These are phyloP conservation scores for Rubus parviflorus DNA, from an alignment of 306 rosid genomes.

Conservation along the genomic window DNA sequence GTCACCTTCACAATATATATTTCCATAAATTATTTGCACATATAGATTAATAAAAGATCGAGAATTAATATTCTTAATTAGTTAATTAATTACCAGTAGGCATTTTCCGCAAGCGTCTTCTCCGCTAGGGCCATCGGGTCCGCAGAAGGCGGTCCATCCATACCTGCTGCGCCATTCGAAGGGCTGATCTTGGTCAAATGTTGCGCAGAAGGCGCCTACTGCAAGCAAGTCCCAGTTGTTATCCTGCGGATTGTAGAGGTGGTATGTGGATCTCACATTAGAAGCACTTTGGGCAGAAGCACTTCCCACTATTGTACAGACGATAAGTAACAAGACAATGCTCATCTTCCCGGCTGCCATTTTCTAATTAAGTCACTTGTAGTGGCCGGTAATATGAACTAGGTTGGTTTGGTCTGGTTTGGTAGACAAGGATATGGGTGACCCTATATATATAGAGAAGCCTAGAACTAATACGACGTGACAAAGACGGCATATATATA, in stretches of 20 bases:
- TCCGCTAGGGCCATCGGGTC: conserved; percentile 53
- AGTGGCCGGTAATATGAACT: no score
- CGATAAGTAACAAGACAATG: neutral
- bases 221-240: conserved; percentile 53
- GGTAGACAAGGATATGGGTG: neutral
- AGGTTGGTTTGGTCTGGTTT: neutral
- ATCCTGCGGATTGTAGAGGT: conserved; percentile 41
- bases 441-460: neutral
- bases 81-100: conserved; percentile 31
- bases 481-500: neutral
- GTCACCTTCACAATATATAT: conserved; percentile 45
- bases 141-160: conserved; percentile 66
- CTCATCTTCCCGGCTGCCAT: neutral
- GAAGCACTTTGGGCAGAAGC: conserved; percentile 32
- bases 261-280: conserved; percentile 50
- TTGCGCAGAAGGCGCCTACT: conserved; percentile 52
- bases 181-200: conserved; percentile 47
- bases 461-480: neutral
- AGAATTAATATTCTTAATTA: neutral
- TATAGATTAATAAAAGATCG: neutral
- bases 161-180: conserved; percentile 56
- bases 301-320: conserved; percentile 11
- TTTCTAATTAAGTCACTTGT: no score
- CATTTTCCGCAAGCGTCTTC: conserved; percentile 51
- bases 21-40: neutral